Percentiles rank a stretch among this genome's conserved stretches.
Conservation (phyloP, 257 asterid genomes). For the Plantago elongata region DNA sequence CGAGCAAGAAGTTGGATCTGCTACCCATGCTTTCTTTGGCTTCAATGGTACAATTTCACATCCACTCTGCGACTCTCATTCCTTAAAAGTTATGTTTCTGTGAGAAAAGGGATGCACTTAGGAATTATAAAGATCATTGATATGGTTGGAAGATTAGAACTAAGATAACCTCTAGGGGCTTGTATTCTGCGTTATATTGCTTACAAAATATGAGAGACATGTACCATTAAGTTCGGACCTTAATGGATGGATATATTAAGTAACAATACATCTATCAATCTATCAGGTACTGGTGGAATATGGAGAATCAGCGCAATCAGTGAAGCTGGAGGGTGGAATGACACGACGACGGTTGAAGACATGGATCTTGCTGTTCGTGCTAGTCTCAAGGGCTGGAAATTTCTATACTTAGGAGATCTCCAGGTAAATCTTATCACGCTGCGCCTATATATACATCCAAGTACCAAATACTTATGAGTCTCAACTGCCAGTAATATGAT, state of each 20-base stretch:
- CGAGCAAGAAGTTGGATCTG: slow-evolving; percentile 72
- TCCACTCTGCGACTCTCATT: not conserved
- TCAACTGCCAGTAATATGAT: not conserved
- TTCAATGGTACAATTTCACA: slow-evolving; percentile 43
- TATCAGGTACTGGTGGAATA: slow-evolving; percentile 60
- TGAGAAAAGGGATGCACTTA: too few relatives aligned
- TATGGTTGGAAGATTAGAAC: too few relatives aligned
- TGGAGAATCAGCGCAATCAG: slow-evolving; percentile 60
- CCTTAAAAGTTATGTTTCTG: too few relatives aligned
- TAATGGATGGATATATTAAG: too few relatives aligned
- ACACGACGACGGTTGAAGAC: slow-evolving; percentile 58
- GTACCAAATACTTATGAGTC: too few relatives aligned
- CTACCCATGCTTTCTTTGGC: slow-evolving; percentile 69
- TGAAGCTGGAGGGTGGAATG: slow-evolving; percentile 76
- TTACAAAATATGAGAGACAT: too few relatives aligned
- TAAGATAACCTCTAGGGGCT: too few relatives aligned
- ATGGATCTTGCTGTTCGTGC: slow-evolving; percentile 71
- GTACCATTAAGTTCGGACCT: too few relatives aligned
- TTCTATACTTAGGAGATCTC: slow-evolving; percentile 56
- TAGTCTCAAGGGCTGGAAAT: slow-evolving; percentile 70
- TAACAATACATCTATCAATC: too few relatives aligned
- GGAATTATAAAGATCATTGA: too few relatives aligned
- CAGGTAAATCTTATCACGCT: slow-evolving; percentile 26
- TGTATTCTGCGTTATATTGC: too few relatives aligned
- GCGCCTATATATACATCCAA: not conserved